Evolutionary conservation across 2,329 filamentous ascomycete genomes (phyloP).

Genomic region (Epichloe amarillans): DNA sequence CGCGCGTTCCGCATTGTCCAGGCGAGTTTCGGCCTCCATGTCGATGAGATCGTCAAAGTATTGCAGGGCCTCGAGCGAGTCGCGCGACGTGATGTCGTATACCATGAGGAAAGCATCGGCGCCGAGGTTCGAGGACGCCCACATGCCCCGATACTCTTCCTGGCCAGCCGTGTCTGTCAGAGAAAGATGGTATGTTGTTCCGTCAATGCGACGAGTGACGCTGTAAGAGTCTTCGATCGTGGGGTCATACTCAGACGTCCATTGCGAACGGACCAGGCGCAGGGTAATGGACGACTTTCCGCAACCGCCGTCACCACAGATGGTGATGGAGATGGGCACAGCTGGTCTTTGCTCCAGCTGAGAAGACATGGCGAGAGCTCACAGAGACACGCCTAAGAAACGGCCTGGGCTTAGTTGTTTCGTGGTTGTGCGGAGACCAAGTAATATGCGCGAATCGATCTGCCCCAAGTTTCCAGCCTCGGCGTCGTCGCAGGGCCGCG

Average conservation of each 20-base stretch:
- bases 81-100: constrained; percentile 67
- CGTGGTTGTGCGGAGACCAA: too few species aligned
- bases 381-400: background rate
- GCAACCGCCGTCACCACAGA: constrained; percentile 76
- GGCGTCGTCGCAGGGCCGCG: too few species aligned
- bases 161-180: constrained; percentile 81
- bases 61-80: constrained; percentile 56
- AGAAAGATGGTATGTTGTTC: constrained; percentile 64
- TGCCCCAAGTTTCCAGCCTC: too few species aligned
- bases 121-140: constrained; percentile 64
- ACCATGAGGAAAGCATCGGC: constrained; percentile 76
- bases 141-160: constrained; percentile 80
- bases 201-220: constrained; percentile 68
- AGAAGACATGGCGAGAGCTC: constrained; percentile 1
- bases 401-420: too few species aligned
- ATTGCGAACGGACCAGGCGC: constrained; percentile 67
- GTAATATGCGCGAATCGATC: too few species aligned
- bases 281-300: constrained; percentile 78
- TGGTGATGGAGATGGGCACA: constrained; percentile 58
- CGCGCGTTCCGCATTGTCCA: constrained; percentile 47
- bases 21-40: constrained; percentile 60
- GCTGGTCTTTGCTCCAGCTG: constrained; percentile 18
- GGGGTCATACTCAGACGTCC: constrained; percentile 73
- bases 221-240: constrained; percentile 78
- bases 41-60: constrained; percentile 77